Evolutionary conservation across 371 early-diverging fungal species (phyloP), one percentile per base, ranked within the genome.

Genomic region (Dinochytrium kinnereticum): DNA sequence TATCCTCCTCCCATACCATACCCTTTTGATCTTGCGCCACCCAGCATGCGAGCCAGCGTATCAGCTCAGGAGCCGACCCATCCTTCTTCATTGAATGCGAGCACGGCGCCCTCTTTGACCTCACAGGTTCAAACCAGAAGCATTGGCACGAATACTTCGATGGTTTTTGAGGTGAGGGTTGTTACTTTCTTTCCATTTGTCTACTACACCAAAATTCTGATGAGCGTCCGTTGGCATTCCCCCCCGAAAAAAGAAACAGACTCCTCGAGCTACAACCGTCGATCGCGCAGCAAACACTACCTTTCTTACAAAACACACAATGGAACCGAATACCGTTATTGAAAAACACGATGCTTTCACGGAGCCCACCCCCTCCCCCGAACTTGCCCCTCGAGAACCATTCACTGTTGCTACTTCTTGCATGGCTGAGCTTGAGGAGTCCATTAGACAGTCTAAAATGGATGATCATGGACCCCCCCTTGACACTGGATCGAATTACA

Each of bases 401-500:
- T 53, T n/a, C 55, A 53, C 55, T 15, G 55, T 53, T 13, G 55
- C 55, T 5, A 53, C 55, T 13, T 53, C 55, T 5, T 53, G 55
- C 24, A 53, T 53, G 13, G 55, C 55, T 15, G 55, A 53, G 5
- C 55, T 53, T 26, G 55, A 53, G 55, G 5, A 53, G 24, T 53
- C 55, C 5, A 53, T 53, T 13, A 26, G 26, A 24, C 7, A 26
- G 26, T 5, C 64, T 24, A 30, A 7, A 30, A 3, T 64, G 3
- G 64, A 33, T 15, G 33, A 19, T 19, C 7, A 64, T 64, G 10
- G 36, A 30, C 55, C 36, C 31, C 75, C 75, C 0, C 36, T 28
- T 0, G 75, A 74, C 33, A 74, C 69, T 2, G 75, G 75, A 21
- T 37, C 50, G 1, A 74, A 74, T 40, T 74, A 74, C 36, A 59